A percentile compares a stretch with the other conserved stretches of the same genome.
phyloP scores from a whole-genome alignment of 2,329 filamentous ascomycete genomes.

The Teratosphaeria zuluensis region DNA sequence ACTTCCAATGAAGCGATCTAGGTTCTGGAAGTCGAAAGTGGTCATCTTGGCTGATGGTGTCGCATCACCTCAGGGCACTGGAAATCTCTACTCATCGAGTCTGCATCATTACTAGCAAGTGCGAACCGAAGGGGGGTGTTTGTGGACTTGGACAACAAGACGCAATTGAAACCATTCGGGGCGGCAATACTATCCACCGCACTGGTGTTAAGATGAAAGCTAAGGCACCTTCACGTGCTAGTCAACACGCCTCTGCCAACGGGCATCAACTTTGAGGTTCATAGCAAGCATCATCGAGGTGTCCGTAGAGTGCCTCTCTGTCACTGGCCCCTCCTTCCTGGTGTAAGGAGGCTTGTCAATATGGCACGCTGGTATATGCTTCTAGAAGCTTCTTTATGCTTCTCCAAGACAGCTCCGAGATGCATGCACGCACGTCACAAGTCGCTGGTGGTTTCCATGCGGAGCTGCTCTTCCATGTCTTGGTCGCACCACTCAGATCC shows the following conservation, averaged over 20 bases:
- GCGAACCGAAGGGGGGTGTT: no score
- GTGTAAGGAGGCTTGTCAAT: not conserved
- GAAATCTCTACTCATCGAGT: no score
- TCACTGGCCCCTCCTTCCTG: not conserved
- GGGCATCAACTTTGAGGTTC: not conserved
- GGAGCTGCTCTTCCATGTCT: not conserved
- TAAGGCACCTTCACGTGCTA: no score
- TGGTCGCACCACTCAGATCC: not conserved
- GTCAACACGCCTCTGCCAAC: not conserved
- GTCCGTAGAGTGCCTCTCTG: not conserved
- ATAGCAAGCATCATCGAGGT: not conserved
- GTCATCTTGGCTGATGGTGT: not conserved
- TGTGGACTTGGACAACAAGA: no score
- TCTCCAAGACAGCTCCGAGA: not conserved
- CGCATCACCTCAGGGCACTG: not conserved
- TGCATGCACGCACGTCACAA: not conserved
- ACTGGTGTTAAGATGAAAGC: no score
- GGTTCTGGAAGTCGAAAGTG: conserved; percentile 57
- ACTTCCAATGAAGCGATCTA: conserved; percentile 56
- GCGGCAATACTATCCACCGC: no score
- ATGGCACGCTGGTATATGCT: not conserved
- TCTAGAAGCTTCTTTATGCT: not conserved
- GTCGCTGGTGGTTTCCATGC: not conserved
- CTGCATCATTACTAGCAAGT: no score
- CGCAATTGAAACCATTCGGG: not conserved